These are phyloP conservation scores for Raphanus sativus DNA, from an alignment of 345 rosid genomes.

Conservation along the genomic window DNA sequence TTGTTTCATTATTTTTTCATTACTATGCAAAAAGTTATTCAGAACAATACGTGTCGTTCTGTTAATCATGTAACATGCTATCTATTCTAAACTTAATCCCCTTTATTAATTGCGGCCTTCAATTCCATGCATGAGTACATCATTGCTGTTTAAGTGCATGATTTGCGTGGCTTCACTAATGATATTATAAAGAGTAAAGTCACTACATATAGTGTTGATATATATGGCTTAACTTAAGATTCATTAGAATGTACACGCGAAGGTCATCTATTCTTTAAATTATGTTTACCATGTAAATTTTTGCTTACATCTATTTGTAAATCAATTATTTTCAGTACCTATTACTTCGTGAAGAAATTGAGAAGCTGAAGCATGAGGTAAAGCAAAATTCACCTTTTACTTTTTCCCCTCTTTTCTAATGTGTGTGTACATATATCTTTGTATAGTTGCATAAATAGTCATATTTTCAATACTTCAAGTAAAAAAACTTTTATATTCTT, in stretches of 20 bases:
- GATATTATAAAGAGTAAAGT: constrained; percentile 1
- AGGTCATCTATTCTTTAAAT: background rate
- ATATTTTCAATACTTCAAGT: constrained; percentile 3
- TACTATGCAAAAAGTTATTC: background rate
- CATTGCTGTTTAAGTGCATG: background rate
- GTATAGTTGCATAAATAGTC: background rate
- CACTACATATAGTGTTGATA: background rate
- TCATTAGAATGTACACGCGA: constrained; percentile 2
- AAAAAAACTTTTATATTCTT: background rate
- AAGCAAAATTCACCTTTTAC: constrained; percentile 40
- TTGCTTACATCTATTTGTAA: background rate
- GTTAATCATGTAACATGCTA: background rate
- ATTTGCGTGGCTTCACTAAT: constrained; percentile 1
- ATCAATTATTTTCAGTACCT: constrained; percentile 49
- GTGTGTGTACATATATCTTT: background rate
- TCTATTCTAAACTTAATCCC: too few species aligned
- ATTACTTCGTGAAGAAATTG: constrained; percentile 55
- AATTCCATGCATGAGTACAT: background rate
- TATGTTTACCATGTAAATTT: too few species aligned
- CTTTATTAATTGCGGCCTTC: background rate
- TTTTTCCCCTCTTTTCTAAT: background rate
- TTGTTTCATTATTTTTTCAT: background rate
- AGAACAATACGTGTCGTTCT: background rate
- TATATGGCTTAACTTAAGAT: background rate
- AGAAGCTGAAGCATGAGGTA: constrained; percentile 73